These are phyloP conservation scores for Fusarium secorum DNA, from an alignment of 2,329 filamentous ascomycete genomes.

Conservation along the genomic window DNA sequence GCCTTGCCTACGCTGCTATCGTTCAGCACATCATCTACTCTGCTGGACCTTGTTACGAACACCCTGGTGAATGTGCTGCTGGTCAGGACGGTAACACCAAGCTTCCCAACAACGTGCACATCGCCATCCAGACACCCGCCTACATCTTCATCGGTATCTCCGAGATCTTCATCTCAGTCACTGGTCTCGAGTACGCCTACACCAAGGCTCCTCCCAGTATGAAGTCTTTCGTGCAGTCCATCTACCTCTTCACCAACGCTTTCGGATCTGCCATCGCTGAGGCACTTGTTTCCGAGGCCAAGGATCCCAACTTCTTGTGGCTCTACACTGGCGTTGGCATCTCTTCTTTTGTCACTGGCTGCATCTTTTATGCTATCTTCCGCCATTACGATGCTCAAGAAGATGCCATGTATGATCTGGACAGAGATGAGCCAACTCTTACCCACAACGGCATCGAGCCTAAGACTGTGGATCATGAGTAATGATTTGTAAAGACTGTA, in stretches of 20 bases:
- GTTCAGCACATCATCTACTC: slow-evolving; percentile 69
- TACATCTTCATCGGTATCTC: slow-evolving; percentile 65
- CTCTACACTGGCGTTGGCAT: slow-evolving; percentile 68
- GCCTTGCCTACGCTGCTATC: slow-evolving; percentile 67
- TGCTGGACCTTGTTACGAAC: slow-evolving; percentile 58
- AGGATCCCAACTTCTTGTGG: slow-evolving; percentile 72
- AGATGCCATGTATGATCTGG: slow-evolving; percentile 51
- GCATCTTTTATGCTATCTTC: slow-evolving; percentile 59
- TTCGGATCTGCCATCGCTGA: slow-evolving; percentile 67
- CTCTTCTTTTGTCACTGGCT: slow-evolving; percentile 57
- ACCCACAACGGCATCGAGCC: slow-evolving; percentile 13
- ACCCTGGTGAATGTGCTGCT: slow-evolving; percentile 50
- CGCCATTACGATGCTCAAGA: slow-evolving; percentile 50
- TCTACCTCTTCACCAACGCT: slow-evolving; percentile 69
- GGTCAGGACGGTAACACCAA: slow-evolving; percentile 44
- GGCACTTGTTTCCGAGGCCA: slow-evolving; percentile 65
- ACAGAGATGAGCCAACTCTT: slow-evolving; percentile 45
- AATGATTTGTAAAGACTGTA: not conserved
- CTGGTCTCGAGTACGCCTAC: slow-evolving; percentile 75
- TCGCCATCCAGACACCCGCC: slow-evolving; percentile 62
- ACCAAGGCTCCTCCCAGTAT: slow-evolving; percentile 76
- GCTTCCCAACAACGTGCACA: slow-evolving; percentile 57
- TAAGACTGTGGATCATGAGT: slow-evolving; percentile 32
- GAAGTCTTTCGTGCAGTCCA: slow-evolving; percentile 67
- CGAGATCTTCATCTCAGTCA: slow-evolving; percentile 72